phyloP scores from a whole-genome alignment of 371 early-diverging fungal species.

The Mucor indicus region DNA sequence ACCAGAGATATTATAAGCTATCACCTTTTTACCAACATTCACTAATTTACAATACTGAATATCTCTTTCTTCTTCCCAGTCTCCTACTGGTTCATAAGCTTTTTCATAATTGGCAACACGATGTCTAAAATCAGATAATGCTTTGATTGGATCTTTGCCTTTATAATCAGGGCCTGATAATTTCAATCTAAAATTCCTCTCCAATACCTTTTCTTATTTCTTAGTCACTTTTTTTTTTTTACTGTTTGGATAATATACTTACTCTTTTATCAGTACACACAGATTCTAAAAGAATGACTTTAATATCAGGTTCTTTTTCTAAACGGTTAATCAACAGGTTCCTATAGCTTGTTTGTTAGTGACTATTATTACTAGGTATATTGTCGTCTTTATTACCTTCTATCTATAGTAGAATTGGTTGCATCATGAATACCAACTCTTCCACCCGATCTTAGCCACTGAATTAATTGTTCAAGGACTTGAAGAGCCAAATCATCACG shows the following conservation, averaged over 20 bases:
- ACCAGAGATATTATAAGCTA: conserved; percentile 79
- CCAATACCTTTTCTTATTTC: conserved; percentile 47
- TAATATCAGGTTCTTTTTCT: conserved; percentile 53
- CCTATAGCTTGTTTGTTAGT: conserved; percentile 16
- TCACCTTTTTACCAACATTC: conserved; percentile 83
- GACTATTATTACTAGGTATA: not conserved
- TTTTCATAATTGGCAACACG: conserved; percentile 82
- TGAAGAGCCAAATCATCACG: conserved; percentile 79
- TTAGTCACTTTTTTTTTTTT: not conserved
- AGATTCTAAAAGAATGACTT: conserved; percentile 66
- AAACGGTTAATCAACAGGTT: conserved; percentile 62
- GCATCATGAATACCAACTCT: conserved; percentile 90
- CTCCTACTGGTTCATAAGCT: conserved; percentile 77
- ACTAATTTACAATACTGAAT: conserved; percentile 81
- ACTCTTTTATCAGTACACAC: conserved; percentile 71
- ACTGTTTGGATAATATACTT: too few relatives aligned
- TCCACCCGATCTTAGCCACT: conserved; percentile 70
- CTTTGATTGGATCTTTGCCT: conserved; percentile 64
- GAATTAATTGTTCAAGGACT: conserved; percentile 73
- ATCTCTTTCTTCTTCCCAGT: conserved; percentile 72
- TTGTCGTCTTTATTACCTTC: conserved; percentile 46
- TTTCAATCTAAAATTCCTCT: conserved; percentile 79
- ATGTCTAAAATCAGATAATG: conserved; percentile 72
- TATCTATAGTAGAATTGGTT: conserved; percentile 77
- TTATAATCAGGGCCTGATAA: conserved; percentile 82